phyloP scores from a whole-genome alignment of 768 basidiomycete genomes.

The Phylloporus arenicola region DNA sequence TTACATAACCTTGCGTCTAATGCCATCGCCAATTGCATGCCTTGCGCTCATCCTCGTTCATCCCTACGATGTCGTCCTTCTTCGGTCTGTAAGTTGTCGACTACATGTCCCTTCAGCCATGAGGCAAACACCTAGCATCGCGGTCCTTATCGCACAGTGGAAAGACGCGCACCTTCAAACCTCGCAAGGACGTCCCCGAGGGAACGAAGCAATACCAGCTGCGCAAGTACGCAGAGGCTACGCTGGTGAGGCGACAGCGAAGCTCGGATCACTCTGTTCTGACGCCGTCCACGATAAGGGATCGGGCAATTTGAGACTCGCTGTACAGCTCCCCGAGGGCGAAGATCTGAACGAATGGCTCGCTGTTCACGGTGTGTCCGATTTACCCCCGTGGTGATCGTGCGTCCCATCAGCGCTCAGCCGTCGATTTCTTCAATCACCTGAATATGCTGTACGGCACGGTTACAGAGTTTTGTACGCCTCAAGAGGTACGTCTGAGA shows the following conservation, averaged over 20 bases:
- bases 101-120: constrained; percentile 1
- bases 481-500: constrained; percentile 64
- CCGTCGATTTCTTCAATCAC: constrained; percentile 99
- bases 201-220: constrained; percentile 98
- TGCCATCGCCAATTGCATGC: constrained; percentile 14
- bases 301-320: constrained; percentile 88
- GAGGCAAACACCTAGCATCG: constrained; percentile 10
- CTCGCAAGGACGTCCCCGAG: constrained; percentile 89
- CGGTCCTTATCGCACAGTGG: constrained; percentile 45
- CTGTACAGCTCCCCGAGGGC: constrained; percentile 92
- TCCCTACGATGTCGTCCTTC: constrained; percentile 69
- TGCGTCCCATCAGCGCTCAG: constrained; percentile 37
- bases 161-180: constrained; percentile 94
- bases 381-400: not conserved
- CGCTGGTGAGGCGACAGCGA: constrained; percentile 48
- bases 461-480: constrained; percentile 95
- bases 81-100: constrained; percentile 66
- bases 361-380: constrained; percentile 86
- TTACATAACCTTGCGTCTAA: not conserved
- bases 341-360: constrained; percentile 99
- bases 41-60: constrained; percentile 9
- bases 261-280: constrained; percentile 6
- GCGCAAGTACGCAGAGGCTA: constrained; percentile 96
- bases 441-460: constrained; percentile 99
- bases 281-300: constrained; percentile 47